Percentiles rank a stretch among this genome's conserved stretches.
phyloP scores from a whole-genome alignment of 306 rosid genomes.

The Carpinus viminea region DNA sequence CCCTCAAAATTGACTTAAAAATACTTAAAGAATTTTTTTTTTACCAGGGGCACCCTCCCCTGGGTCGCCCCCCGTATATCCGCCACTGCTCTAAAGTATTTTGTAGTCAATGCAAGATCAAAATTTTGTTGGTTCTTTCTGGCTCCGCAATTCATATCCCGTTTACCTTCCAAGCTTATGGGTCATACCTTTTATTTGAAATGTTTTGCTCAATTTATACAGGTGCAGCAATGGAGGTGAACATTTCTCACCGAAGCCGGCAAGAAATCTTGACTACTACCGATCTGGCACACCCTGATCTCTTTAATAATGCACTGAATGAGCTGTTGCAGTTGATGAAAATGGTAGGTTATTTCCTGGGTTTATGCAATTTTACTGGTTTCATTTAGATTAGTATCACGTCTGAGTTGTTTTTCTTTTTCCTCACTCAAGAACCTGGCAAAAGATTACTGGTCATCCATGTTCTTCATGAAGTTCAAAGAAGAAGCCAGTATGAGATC shows the following conservation, averaged over 20 bases:
- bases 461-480: conserved; percentile 73
- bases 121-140: background rate
- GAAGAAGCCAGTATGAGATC: conserved; percentile 67
- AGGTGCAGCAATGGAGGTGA: conserved; percentile 90
- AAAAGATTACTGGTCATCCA: conserved; percentile 90
- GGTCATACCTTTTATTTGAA: background rate
- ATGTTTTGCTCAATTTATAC: conserved; percentile 21
- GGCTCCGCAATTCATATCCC: background rate
- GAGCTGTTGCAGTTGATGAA: conserved; percentile 79
- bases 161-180: conserved; percentile 16
- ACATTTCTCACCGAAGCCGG: conserved; percentile 83
- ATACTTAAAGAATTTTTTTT: no score
- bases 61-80: no score
- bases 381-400: background rate
- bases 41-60: no score
- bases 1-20: no score
- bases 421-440: conserved; percentile 61
- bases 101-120: background rate
- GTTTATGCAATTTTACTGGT: conserved; percentile 9
- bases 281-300: conserved; percentile 65
- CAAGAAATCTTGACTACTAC: conserved; percentile 81
- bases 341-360: conserved; percentile 45
- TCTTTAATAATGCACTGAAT: conserved; percentile 66
- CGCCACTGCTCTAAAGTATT: background rate
- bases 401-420: conserved; percentile 16